Evolutionary conservation across 441 rosid genomes (phyloP).

Genomic region (Flueggea neowawraea): DNA sequence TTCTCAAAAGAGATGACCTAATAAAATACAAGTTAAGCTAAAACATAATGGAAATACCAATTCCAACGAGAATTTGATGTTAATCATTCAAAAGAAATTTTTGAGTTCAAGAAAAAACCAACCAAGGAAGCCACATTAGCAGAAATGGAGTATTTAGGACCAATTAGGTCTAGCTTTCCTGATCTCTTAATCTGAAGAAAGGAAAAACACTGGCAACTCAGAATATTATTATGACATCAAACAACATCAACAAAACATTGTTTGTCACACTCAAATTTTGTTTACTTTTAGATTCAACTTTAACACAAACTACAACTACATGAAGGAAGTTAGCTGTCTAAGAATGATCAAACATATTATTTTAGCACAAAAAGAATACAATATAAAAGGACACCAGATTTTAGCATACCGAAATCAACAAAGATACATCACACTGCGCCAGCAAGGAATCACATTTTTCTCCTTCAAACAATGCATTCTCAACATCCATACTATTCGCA

Average conservation of each 20-base stretch:
- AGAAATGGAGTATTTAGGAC: constrained; percentile 74
- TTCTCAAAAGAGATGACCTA: constrained; percentile 73
- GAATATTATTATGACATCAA: constrained; percentile 1
- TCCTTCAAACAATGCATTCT: constrained; percentile 37
- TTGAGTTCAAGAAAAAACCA: constrained; percentile 19
- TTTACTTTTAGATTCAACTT: no score
- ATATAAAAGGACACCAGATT: constrained; percentile 4
- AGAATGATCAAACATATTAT: neutral
- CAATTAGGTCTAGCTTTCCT: constrained; percentile 66
- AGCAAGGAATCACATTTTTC: constrained; percentile 46
- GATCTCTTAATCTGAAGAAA: constrained; percentile 63
- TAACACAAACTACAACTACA: no score
- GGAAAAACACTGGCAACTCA: constrained; percentile 5
- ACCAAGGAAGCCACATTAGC: constrained; percentile 79
- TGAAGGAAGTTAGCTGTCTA: neutral
- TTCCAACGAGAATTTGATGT: neutral
- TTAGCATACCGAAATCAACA: constrained; percentile 65
- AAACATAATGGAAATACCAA: constrained; percentile 2
- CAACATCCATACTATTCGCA: constrained; percentile 32
- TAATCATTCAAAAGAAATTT: neutral
- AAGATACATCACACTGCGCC: constrained; percentile 54
- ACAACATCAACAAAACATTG: neutral
- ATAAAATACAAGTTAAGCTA: constrained; percentile 17
- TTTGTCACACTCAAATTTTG: neutral
- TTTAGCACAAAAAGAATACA: neutral